Percentiles rank a stretch among this genome's conserved stretches.
Conservation (phyloP, 2,329 filamentous ascomycete genomes). For the Domatiomyces globalis region DNA sequence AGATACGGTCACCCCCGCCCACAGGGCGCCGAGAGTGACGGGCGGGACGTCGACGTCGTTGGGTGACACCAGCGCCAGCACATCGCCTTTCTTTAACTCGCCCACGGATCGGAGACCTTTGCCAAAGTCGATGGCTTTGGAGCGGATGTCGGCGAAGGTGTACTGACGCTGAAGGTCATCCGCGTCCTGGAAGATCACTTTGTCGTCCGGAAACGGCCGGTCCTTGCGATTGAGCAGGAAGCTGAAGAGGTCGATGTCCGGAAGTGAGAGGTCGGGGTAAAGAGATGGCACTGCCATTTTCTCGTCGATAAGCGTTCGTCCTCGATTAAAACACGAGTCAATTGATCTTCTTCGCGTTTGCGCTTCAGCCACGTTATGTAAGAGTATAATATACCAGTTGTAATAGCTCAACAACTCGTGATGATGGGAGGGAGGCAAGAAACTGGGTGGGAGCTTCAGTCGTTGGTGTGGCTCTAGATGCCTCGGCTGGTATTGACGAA, state of each 20-base stretch:
- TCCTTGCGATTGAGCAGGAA: constrained; percentile 60
- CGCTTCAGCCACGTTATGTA: no score
- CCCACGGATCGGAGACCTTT: constrained; percentile 60
- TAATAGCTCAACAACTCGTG: no score
- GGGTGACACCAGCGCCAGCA: constrained; percentile 67
- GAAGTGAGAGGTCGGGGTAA: constrained; percentile 53
- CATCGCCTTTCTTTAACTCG: constrained; percentile 71
- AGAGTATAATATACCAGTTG: no score
- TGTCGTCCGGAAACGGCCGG: constrained; percentile 53
- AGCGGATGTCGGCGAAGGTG: constrained; percentile 54
- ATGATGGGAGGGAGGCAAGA: no score
- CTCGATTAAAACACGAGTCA: background rate
- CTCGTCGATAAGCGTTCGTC: background rate
- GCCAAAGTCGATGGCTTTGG: constrained; percentile 59
- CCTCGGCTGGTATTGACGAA: no score
- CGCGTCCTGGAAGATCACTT: constrained; percentile 67
- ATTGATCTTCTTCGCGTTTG: no score
- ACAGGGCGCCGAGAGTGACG: constrained; percentile 63
- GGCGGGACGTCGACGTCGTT: constrained; percentile 75
- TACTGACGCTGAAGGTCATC: constrained; percentile 51
- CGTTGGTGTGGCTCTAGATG: no score
- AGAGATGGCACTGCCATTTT: constrained; percentile 59
- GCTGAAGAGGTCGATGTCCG: constrained; percentile 61
- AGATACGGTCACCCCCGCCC: constrained; percentile 69
- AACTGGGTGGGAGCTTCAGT: no score